Conservation (phyloP, 2,329 filamentous ascomycete species). For the Eutypella sp. region DNA sequence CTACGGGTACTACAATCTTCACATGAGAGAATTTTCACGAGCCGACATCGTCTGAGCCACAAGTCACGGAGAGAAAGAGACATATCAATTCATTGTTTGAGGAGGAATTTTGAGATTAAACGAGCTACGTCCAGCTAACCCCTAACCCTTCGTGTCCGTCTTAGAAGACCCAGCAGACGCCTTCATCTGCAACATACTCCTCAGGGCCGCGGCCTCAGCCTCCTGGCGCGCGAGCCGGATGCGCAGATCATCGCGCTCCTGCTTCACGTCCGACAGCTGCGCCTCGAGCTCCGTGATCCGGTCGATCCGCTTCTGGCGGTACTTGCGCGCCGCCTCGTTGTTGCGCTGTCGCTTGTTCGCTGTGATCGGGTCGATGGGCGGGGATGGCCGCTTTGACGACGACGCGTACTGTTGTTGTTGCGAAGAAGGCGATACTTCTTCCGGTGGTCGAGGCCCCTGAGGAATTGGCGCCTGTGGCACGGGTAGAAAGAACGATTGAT, state of each 20-base stretch:
- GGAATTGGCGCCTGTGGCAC: conserved; percentile 2
- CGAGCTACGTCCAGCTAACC: conserved; percentile 9
- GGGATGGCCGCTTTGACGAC: conserved; percentile 17
- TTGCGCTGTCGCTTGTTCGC: conserved; percentile 60
- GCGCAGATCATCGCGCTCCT: conserved; percentile 59
- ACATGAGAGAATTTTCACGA: conserved; percentile 21
- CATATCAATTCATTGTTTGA: conserved; percentile 5
- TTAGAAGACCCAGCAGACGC: conserved; percentile 9
- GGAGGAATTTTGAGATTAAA: conserved; percentile 12
- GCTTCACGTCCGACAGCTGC: conserved; percentile 51
- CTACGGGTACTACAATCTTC: conserved; percentile 6
- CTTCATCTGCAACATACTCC: conserved; percentile 40
- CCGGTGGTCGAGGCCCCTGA: conserved; percentile 9
- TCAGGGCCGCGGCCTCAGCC: conserved; percentile 58
- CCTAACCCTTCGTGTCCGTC: conserved; percentile 17
- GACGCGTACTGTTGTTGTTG: conserved; percentile 1
- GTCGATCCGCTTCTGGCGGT: conserved; percentile 66
- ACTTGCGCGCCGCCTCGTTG: conserved; percentile 66
- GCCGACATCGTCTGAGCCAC: conserved; percentile 28
- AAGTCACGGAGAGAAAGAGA: not conserved
- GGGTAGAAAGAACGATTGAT: not conserved
- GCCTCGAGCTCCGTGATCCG: conserved; percentile 58
- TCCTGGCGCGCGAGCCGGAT: conserved; percentile 59
- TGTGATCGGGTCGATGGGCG: conserved; percentile 25
- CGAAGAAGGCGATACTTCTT: not conserved